Base-by-base conservation (phyloP, 140 eudicot species). In the Stevia rebaudiana region DNA sequence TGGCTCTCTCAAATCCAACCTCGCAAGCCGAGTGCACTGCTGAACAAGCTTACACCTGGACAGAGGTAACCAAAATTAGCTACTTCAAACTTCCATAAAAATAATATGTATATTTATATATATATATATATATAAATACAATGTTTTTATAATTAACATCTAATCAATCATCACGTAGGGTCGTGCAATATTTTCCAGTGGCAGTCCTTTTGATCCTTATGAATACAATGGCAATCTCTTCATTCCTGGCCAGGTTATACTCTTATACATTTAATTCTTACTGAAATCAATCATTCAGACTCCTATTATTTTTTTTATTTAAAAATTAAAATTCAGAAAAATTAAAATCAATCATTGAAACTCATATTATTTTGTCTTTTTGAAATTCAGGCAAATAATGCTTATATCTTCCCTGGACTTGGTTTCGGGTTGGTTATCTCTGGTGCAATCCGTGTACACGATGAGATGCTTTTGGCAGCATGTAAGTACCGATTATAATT, bases 181-280 rank as follows among this genome's bases (percentile, higher is more conserved):
- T 15, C 95, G 91, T 39, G 98, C 84, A n/a, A 83, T 85, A 52
- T 91, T 84, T 75, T 80, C 98, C 8, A 91, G 98, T 70, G 95
- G 98, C 68, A 90, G 97, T 79, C 97, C 97, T 65, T 90, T 90
- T 49, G 88, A 82, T 71, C 94, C 94, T 33, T 87, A 82, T 16
- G 88, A 87, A 55, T 87, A 80, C 82, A 68, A 84, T 19, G 95
- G 90, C 74, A 79, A 87, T 77, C 48, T 63, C 70, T 78, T 39
- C 82, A 80, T 87, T 30, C 98, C 98, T 24, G 95, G 98, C 82
- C 98, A 91, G n/a, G n/a, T n/a, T n/a, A n/a, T n/a, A n/a, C n/a
- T n/a, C n/a, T n/a, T n/a, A n/a, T n/a, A n/a, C n/a, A n/a, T n/a
- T n/a, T n/a, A n/a, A n/a, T n/a, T n/a, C n/a, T n/a, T n/a, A n/a